phyloP scores from a whole-genome alignment of 495 filamentous ascomycete genomes.

The Aspergillus campestris region DNA sequence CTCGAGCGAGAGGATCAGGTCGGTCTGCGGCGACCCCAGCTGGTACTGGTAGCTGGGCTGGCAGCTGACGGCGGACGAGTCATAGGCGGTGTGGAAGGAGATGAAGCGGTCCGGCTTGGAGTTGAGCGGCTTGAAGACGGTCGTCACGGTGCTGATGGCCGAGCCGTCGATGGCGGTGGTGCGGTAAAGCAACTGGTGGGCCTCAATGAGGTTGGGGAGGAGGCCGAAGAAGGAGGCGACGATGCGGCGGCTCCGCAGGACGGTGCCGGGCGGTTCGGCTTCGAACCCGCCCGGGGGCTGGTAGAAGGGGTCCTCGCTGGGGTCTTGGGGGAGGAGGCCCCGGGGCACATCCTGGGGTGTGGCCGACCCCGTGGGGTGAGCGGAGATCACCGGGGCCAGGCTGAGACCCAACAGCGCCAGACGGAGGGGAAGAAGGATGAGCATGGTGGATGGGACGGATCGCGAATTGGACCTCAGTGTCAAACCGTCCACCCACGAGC shows the following conservation, averaged over 20 bases:
- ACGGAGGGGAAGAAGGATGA: too few relatives aligned
- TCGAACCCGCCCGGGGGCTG: conserved; percentile 23
- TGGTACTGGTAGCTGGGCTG: conserved; percentile 28
- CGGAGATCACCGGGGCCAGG: too few relatives aligned
- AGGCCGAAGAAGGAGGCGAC: conserved; percentile 23
- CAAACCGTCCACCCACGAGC: too few relatives aligned
- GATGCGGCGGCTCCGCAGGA: conserved; percentile 19
- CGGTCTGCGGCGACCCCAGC: conserved; percentile 15
- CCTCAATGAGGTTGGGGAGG: conserved; percentile 19
- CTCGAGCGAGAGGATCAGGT: conserved; percentile 22
- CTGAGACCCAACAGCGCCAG: too few relatives aligned
- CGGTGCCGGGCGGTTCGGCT: conserved; percentile 15
- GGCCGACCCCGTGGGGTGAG: too few relatives aligned
- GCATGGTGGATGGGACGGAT: too few relatives aligned
- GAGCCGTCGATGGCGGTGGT: conserved; percentile 26
- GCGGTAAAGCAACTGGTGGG: conserved; percentile 22
- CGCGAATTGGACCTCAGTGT: too few relatives aligned
- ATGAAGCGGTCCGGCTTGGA: conserved; percentile 25
- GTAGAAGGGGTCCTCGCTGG: conserved; percentile 26
- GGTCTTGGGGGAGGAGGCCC: conserved; percentile 2
- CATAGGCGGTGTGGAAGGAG: conserved; percentile 28
- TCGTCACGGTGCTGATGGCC: conserved; percentile 26
- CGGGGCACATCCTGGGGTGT: too few relatives aligned
- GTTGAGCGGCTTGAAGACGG: conserved; percentile 22
- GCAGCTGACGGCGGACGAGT: conserved; percentile 22